phyloP scores from a whole-genome alignment of 2,329 filamentous ascomycete species.

The Trichocomaceae sp. region DNA sequence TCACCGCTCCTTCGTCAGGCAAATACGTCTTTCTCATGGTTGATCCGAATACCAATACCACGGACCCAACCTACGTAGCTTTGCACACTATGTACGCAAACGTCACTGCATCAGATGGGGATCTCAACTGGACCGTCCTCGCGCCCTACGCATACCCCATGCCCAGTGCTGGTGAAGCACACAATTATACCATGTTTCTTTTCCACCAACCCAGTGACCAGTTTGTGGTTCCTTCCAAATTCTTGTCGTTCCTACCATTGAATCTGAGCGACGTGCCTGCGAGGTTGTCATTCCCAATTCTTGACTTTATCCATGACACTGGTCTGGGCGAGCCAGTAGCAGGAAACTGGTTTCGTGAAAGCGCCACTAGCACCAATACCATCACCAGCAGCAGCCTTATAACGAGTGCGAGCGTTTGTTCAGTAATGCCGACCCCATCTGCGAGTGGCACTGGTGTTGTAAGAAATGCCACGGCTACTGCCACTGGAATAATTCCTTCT shows the following conservation, averaged over 20 bases:
- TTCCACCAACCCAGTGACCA: slow-evolving; percentile 2
- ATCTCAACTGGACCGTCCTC: neutral
- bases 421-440: neutral
- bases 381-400: neutral
- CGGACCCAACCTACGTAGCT: neutral
- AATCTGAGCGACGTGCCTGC: neutral
- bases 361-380: neutral
- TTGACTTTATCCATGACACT: slow-evolving; percentile 4
- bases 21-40: slow-evolving; percentile 11
- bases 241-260: slow-evolving; percentile 1
- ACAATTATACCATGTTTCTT: slow-evolving; percentile 8
- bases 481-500: neutral
- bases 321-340: slow-evolving; percentile 3
- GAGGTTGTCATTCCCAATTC: slow-evolving; percentile 3
- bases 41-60: slow-evolving; percentile 5
- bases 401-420: neutral
- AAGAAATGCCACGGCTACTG: neutral
- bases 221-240: slow-evolving; percentile 4
- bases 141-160: slow-evolving; percentile 2
- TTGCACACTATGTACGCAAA: slow-evolving; percentile 8
- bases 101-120: neutral
- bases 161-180: neutral
- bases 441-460: neutral
- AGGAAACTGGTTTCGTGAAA: slow-evolving; percentile 7
- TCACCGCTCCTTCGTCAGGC: neutral